Evolutionary conservation across 441 rosid genomes (phyloP).

Genomic region (Corymbia calophylla): DNA sequence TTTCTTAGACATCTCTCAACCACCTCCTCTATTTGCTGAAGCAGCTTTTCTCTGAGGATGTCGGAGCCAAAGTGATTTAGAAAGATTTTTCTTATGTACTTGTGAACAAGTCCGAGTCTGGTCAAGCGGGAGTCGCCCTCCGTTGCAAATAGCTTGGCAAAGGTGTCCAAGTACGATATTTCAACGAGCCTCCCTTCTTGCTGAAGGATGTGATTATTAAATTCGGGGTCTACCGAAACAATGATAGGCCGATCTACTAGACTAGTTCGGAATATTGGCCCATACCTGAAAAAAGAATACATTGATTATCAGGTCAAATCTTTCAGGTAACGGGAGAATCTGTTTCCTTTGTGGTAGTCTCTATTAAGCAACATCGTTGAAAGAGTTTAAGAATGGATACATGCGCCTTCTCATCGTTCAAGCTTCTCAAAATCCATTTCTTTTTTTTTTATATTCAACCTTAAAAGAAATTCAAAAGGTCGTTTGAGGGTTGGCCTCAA

Average conservation of each 20-base stretch:
- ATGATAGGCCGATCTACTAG: constrained; percentile 21
- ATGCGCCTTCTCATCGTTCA: no score
- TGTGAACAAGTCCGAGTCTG: neutral
- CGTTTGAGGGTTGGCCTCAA: no score
- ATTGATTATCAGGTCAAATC: no score
- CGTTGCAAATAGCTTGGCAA: constrained; percentile 13
- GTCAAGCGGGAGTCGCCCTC: constrained; percentile 2
- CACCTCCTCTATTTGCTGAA: neutral
- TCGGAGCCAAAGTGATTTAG: neutral
- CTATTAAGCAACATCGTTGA: no score
- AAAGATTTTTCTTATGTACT: neutral
- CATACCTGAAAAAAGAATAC: constrained; percentile 17
- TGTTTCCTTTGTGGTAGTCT: neutral
- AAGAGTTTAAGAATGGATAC: no score
- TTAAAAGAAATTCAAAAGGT: no score
- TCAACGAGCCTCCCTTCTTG: constrained; percentile 26
- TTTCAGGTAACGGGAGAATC: neutral
- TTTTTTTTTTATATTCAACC: no score
- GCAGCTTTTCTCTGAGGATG: neutral
- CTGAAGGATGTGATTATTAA: constrained; percentile 19
- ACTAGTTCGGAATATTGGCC: constrained; percentile 36
- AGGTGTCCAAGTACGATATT: constrained; percentile 18
- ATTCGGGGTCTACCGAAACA: constrained; percentile 28
- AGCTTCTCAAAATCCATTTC: no score
- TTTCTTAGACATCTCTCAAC: neutral